Base-by-base conservation (phyloP, 345 rosid species). In the Eucalyptus urophylla region DNA sequence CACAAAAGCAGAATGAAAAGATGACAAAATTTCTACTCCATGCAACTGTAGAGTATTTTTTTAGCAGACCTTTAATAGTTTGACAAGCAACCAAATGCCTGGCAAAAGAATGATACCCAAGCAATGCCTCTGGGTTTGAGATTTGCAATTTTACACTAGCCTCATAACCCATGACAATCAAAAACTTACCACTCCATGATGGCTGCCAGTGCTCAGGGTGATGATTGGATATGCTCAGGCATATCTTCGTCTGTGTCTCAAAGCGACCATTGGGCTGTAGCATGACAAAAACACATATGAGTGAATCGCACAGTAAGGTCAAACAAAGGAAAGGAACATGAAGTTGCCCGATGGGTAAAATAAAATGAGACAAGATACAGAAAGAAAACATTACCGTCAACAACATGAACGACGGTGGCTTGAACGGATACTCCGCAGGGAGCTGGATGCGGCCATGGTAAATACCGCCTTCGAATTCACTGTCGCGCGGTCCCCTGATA, bases 121-220 rank as follows among this genome's bases (percentile, higher is more conserved):
- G 47, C 16, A 87, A 56, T 43, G 29, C 89, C 43, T 27, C 51
- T 4, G 2, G 83, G 83, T 76, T 76, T 76, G 43, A 67, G 37
- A 81, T 31, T 49, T 27, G 16, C 44, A 86, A 40, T n/a, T 60
- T 43, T 13, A 43, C 86, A 22, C 22, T 24, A 56, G 33, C 47
- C 25, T 54, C 45, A 86, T n/a, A 22, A 31, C 16, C 43, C 29
- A 87, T 72, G 45, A 87, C 31, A 45, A 49, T 16, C 13, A 56
- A 69, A 89, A 87, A 88, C 92, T 91, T 92, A 97, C 99, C 99
- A 88, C 99, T 97, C 99, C 99, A 97, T 33, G 99, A 97, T 76
- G 99, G 99, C 93, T 96, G 99, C 99, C 99, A 97, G 87, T 97
- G 99, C 95, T 97, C 99, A 3, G 99, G 99, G 92, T 97, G 99